These are phyloP conservation scores for Betula pendula DNA, from an alignment of 306 rosid species.

Conservation along the genomic window DNA sequence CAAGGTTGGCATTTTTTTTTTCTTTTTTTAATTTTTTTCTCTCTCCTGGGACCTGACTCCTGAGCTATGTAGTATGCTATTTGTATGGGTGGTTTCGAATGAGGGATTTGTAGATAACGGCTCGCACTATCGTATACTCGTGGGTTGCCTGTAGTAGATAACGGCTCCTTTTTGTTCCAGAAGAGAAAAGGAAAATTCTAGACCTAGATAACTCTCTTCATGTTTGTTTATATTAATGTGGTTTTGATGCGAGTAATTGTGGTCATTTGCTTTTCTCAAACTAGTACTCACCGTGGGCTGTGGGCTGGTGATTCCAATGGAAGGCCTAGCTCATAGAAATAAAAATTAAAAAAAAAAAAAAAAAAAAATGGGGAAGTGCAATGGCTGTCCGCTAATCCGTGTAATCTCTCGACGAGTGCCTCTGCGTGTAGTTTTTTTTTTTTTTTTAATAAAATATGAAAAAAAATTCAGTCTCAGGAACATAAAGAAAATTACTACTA, in stretches of 20 bases:
- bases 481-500: constrained; percentile 37
- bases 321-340: no score
- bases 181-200: no score
- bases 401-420: no score
- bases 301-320: no score
- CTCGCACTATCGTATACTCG: neutral
- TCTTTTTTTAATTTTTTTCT: neutral
- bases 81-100: constrained; percentile 15
- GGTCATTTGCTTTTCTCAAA: no score
- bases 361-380: no score
- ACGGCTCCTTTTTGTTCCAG: no score
- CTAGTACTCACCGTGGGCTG: no score
- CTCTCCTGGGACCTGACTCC: neutral
- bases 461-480: constrained; percentile 30
- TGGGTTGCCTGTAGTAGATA: no score
- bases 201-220: neutral
- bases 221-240: neutral
- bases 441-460: constrained; percentile 1
- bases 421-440: neutral
- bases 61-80: neutral
- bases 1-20: constrained; percentile 74
- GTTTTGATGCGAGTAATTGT: no score
- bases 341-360: no score
- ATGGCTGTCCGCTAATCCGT: no score
- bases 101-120: constrained; percentile 12